Percentiles rank a stretch among this genome's conserved stretches.
Evolutionary conservation across 371 early-diverging fungal species (phyloP).

Genomic region (Lichtheimia hyalospora): DNA sequence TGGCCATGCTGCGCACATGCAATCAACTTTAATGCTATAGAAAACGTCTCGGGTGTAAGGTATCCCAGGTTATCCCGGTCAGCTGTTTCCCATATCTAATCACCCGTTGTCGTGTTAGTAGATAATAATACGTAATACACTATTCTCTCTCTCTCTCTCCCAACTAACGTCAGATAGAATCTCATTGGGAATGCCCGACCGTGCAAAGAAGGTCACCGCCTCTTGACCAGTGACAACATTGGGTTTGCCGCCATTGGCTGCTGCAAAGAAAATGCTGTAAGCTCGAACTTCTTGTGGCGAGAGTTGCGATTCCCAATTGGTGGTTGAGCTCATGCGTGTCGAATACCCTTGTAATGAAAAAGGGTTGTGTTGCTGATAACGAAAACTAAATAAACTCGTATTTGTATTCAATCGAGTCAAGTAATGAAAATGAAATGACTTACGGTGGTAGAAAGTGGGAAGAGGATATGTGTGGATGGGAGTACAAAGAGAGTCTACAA

Average conservation of each 20-base stretch:
- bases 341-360: background rate
- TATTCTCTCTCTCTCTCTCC: background rate
- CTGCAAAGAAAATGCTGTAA: slow-evolving; percentile 67
- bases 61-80: slow-evolving; percentile 77
- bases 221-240: slow-evolving; percentile 71
- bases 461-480: no score
- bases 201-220: slow-evolving; percentile 83
- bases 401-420: no score
- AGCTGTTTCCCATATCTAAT: slow-evolving; percentile 83
- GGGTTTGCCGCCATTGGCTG: slow-evolving; percentile 61
- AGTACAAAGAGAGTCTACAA: no score
- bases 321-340: slow-evolving; percentile 1
- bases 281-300: slow-evolving; percentile 67
- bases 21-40: slow-evolving; percentile 20
- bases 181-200: slow-evolving; percentile 71
- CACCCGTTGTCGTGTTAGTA: no score
- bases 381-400: no score
- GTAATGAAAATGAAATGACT: no score
- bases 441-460: no score
- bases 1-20: slow-evolving; percentile 19
- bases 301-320: slow-evolving; percentile 45
- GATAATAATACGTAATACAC: background rate
- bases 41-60: slow-evolving; percentile 53
- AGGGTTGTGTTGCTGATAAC: no score
- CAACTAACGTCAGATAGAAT: slow-evolving; percentile 71